A percentile compares a stretch with the other conserved stretches of the same genome.
These are phyloP conservation scores for Fraxinus anomala DNA, from an alignment of 257 asterid genomes.

Conservation along the genomic window DNA sequence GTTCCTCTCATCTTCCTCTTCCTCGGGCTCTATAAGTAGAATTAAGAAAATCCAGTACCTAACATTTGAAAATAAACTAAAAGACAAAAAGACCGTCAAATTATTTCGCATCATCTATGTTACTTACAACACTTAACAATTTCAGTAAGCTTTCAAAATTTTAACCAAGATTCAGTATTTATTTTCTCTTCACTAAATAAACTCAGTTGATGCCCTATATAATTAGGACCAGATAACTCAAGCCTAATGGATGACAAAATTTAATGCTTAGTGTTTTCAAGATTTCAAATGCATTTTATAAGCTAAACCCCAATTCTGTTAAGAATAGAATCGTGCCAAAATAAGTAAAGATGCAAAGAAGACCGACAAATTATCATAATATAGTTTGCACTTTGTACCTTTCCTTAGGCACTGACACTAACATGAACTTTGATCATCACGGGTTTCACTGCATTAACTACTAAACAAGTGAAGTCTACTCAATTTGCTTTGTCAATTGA, in stretches of 20 bases:
- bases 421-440: not conserved
- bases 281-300: not conserved
- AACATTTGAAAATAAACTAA: not conserved
- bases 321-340: not conserved
- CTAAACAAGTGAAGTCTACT: not conserved
- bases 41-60: not conserved
- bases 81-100: not conserved
- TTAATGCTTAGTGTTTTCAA: not conserved
- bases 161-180: not conserved
- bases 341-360: not conserved
- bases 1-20: conserved; percentile 8
- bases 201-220: not conserved
- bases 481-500: not conserved
- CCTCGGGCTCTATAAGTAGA: not conserved
- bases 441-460: not conserved
- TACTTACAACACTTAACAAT: not conserved
- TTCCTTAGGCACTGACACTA: not conserved
- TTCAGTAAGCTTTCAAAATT: not conserved
- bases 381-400: not conserved
- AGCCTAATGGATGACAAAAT: not conserved
- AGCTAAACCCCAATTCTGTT: not conserved
- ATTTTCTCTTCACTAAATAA: not conserved
- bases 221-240: not conserved
- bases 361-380: not conserved
- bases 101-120: not conserved